Evolutionary conservation across 2,329 filamentous ascomycete genomes (phyloP).

Genomic region (Grosmannia serpens): DNA sequence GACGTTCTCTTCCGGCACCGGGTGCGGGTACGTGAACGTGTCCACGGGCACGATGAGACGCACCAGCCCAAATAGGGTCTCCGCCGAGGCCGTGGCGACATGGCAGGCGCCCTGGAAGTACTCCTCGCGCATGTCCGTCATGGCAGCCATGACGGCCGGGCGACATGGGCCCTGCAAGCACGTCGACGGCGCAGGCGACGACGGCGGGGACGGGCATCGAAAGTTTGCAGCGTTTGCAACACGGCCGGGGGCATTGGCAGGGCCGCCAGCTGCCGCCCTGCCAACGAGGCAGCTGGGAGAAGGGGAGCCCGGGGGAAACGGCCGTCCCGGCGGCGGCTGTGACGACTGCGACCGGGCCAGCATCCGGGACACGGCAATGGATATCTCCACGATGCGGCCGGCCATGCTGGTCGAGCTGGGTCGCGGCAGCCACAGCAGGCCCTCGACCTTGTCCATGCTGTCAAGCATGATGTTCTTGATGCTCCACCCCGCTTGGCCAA

Average conservation of each 20-base stretch:
- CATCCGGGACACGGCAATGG: conserved; percentile 3
- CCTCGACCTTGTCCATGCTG: conserved; percentile 8
- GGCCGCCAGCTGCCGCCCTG: no score
- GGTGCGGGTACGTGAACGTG: conserved; percentile 5
- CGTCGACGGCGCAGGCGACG: background rate
- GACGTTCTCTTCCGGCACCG: background rate
- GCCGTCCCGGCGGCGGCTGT: no score
- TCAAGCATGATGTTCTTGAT: conserved; percentile 9
- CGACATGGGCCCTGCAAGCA: background rate
- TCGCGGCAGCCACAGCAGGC: background rate
- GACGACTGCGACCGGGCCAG: background rate
- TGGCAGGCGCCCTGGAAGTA: conserved; percentile 5
- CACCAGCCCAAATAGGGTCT: conserved; percentile 4
- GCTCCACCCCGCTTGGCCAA: conserved; percentile 5
- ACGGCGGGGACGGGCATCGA: background rate
- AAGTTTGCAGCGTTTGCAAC: no score
- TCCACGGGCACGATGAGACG: conserved; percentile 7
- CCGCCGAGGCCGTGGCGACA: background rate
- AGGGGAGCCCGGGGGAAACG: no score
- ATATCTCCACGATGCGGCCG: conserved; percentile 7
- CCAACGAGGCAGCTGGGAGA: no score
- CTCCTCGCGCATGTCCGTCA: conserved; percentile 6
- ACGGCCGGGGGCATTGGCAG: no score
- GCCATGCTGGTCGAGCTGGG: conserved; percentile 2
- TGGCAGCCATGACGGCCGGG: no score